These are phyloP conservation scores for Allium fistulosum DNA, from an alignment of 106 monocot species.

Conservation along the genomic window DNA sequence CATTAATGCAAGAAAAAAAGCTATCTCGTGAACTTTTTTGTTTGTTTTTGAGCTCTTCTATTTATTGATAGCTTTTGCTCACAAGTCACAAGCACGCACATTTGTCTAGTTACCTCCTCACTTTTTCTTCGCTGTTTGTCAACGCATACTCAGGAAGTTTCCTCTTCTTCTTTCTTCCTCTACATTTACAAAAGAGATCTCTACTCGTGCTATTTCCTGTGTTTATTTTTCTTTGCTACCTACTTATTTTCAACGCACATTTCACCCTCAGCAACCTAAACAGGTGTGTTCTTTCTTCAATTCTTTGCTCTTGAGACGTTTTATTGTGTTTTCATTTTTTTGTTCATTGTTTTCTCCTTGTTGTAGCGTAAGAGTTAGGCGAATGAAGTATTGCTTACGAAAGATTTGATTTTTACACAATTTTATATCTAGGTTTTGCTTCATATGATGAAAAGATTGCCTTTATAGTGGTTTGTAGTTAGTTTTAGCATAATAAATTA, in stretches of 20 bases:
- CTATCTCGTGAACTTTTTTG: constrained; percentile 2
- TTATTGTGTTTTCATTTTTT: neutral
- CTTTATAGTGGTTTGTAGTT: too few relatives aligned
- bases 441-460: too few relatives aligned
- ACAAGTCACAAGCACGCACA: constrained; percentile 5
- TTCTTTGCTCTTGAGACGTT: neutral
- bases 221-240: too few relatives aligned
- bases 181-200: constrained; percentile 20
- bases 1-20: too few relatives aligned
- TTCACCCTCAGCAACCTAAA: neutral
- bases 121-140: constrained; percentile 16
- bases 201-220: neutral
- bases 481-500: neutral
- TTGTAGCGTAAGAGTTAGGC: too few relatives aligned
- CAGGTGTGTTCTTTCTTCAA: constrained; percentile 3
- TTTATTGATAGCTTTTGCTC: constrained; percentile 8
- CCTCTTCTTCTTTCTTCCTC: constrained; percentile 19
- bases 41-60: constrained; percentile 8
- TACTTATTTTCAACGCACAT: too few relatives aligned
- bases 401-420: constrained; percentile 6
- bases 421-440: neutral
- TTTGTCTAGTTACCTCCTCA: neutral
- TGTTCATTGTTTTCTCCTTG: neutral
- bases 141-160: constrained; percentile 82
- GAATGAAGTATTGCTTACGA: neutral